Conservation (phyloP, 1,284 basidiomycete genomes). For the Phellopilus nigrolimitatus region DNA sequence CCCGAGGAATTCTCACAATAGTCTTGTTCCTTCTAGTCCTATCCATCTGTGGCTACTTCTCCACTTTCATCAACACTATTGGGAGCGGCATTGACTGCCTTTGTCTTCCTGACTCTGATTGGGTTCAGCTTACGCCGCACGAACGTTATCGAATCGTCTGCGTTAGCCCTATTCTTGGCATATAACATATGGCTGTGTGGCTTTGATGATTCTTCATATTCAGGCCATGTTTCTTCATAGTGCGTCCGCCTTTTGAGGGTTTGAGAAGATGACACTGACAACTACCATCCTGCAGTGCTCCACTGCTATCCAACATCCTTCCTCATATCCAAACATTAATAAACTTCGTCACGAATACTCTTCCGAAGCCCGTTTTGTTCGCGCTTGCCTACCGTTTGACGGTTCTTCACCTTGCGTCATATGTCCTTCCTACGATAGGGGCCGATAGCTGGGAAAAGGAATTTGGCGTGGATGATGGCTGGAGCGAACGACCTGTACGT, state of each 20-base stretch:
- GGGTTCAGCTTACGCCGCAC: slow-evolving; percentile 85
- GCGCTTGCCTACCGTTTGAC: slow-evolving; percentile 79
- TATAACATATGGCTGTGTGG: slow-evolving; percentile 84
- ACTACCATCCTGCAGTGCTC: slow-evolving; percentile 44
- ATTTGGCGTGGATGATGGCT: slow-evolving; percentile 54
- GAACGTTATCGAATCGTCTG: slow-evolving; percentile 89
- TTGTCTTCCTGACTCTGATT: slow-evolving; percentile 85
- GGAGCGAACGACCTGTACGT: slow-evolving; percentile 70
- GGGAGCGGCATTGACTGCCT: slow-evolving; percentile 66
- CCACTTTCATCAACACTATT: slow-evolving; percentile 81
- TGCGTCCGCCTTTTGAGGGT: slow-evolving; percentile 35
- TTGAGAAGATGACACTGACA: background rate
- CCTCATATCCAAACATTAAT: slow-evolving; percentile 74
- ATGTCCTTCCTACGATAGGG: slow-evolving; percentile 78
- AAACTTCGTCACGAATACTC: slow-evolving; percentile 75
- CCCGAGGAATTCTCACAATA: slow-evolving; percentile 17
- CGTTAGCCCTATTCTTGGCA: slow-evolving; percentile 80
- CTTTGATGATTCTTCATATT: slow-evolving; percentile 62
- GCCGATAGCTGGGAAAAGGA: slow-evolving; percentile 76
- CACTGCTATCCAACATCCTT: slow-evolving; percentile 69
- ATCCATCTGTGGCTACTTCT: slow-evolving; percentile 73
- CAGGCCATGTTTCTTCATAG: slow-evolving; percentile 72
- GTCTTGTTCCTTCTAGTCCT: slow-evolving; percentile 44
- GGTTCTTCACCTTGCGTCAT: slow-evolving; percentile 82
- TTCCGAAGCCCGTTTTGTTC: slow-evolving; percentile 81